These are phyloP conservation scores for Solanum chiquidenum DNA, from an alignment of 257 asterid genomes.

Conservation along the genomic window DNA sequence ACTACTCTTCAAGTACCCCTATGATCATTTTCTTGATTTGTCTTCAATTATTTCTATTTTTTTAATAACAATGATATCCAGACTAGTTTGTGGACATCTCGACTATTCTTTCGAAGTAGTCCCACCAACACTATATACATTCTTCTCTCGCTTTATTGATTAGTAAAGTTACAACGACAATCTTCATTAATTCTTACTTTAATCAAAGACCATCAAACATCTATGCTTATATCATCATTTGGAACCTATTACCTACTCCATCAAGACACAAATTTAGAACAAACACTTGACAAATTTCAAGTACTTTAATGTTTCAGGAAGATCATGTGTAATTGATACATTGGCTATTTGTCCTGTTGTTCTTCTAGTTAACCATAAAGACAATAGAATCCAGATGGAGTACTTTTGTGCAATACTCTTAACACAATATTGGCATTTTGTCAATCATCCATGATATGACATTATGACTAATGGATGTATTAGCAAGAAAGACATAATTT, in stretches of 20 bases:
- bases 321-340: neutral
- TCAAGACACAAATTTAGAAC: neutral
- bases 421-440: neutral
- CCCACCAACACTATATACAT: neutral
- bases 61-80: neutral
- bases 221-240: slow-evolving; percentile 22
- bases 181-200: neutral
- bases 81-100: neutral
- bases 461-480: neutral
- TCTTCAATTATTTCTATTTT: neutral
- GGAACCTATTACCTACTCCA: slow-evolving; percentile 60
- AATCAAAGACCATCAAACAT: neutral
- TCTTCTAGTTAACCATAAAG: slow-evolving; percentile 3
- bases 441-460: neutral
- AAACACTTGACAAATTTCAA: neutral
- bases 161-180: neutral
- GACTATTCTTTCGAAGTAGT: neutral
- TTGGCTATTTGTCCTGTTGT: slow-evolving; percentile 4
- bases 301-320: neutral
- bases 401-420: neutral
- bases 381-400: neutral
- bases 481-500: neutral
- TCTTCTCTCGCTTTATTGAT: neutral
- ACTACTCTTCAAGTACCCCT: neutral
- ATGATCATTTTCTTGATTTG: neutral